Percentiles rank a stretch among this genome's conserved stretches.
Conservation (phyloP, 768 basidiomycete species). For the Suillus decipiens region DNA sequence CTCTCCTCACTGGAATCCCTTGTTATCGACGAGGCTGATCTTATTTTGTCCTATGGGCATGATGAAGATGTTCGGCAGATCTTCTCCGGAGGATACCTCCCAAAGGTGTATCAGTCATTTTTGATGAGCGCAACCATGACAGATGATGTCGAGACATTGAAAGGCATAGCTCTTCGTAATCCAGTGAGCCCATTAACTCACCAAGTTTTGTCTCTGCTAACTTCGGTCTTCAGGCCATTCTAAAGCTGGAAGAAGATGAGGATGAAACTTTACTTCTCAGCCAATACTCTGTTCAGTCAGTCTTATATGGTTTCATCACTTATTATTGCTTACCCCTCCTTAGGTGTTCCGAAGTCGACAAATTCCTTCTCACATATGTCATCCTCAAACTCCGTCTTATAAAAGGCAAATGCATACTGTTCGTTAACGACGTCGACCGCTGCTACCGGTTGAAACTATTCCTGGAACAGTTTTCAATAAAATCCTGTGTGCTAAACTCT, state of each 20-base stretch:
- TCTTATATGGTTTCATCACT: constrained; percentile 9
- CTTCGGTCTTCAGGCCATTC: constrained; percentile 57
- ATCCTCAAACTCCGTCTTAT: constrained; percentile 95
- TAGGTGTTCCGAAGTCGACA: constrained; percentile 92
- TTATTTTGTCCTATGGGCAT: constrained; percentile 96
- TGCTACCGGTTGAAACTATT: constrained; percentile 97
- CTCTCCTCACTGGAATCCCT: constrained; percentile 75
- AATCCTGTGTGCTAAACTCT: constrained; percentile 93
- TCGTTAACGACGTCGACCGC: constrained; percentile 95
- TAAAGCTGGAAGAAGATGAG: constrained; percentile 86
- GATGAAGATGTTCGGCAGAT: constrained; percentile 83
- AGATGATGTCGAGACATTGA: constrained; percentile 89
- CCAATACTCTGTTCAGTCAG: constrained; percentile 81
- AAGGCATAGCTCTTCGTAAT: constrained; percentile 83
- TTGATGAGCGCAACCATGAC: constrained; percentile 98
- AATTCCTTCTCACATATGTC: constrained; percentile 94
- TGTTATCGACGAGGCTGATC: constrained; percentile 96
- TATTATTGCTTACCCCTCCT: constrained; percentile 8
- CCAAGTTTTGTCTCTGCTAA: constrained; percentile 1
- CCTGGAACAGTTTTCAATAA: constrained; percentile 95
- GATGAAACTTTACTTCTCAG: constrained; percentile 79
- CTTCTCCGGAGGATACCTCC: constrained; percentile 69
- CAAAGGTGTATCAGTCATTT: constrained; percentile 86
- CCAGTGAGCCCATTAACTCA: constrained; percentile 57
- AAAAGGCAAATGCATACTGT: constrained; percentile 94